These are phyloP conservation scores for Diaporthe citrichinensis DNA, from an alignment of 2,329 filamentous ascomycete species.

Conservation along the genomic window DNA sequence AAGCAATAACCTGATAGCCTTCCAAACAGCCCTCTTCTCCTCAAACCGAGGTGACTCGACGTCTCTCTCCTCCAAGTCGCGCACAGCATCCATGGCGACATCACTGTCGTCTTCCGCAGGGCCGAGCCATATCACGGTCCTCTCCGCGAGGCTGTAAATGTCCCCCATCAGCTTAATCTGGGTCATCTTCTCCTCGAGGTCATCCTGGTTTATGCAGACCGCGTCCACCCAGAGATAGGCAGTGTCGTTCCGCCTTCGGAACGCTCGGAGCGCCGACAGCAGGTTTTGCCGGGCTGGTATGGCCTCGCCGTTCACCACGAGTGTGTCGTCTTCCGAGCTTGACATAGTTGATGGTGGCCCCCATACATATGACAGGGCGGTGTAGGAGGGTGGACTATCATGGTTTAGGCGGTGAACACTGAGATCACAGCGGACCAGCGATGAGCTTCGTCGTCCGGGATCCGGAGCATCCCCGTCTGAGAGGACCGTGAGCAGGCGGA, in stretches of 20 bases:
- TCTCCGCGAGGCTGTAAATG: neutral
- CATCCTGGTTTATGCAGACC: neutral
- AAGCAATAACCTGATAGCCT: neutral
- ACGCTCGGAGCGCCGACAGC: neutral
- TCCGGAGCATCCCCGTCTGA: neutral
- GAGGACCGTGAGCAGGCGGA: neutral
- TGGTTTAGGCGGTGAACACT: neutral
- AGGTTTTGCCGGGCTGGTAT: neutral
- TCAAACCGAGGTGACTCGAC: neutral
- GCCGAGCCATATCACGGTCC: neutral
- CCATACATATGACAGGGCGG: neutral
- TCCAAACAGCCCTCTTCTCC: neutral
- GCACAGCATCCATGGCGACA: neutral
- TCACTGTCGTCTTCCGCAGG: neutral
- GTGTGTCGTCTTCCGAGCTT: neutral
- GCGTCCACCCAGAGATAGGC: neutral
- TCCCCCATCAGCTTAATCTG: neutral
- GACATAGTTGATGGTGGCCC: neutral
- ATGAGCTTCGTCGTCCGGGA: neutral
- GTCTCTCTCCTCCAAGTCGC: neutral
- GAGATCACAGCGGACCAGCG: neutral
- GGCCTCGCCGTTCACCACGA: neutral
- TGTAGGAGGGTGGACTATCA: neutral
- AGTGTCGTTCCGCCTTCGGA: neutral
- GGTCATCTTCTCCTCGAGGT: neutral